Base-by-base conservation (phyloP, 202 grass and related monocot species). In the Panicum virgatum region DNA sequence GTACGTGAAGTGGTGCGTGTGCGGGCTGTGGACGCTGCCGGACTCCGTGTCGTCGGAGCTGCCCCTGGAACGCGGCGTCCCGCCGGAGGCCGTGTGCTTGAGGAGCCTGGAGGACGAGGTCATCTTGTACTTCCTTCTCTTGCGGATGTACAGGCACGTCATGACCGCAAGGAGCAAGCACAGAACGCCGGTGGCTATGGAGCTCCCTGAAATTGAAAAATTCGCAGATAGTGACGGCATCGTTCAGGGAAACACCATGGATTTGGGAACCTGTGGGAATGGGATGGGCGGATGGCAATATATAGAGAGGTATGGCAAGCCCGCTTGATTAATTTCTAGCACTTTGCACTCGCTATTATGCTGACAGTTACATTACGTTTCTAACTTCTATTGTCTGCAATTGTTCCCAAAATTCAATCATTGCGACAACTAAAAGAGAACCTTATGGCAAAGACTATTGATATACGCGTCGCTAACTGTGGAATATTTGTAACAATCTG, bases 1-100 rank as follows among this genome's bases (percentile, higher is more conserved):
- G 54, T 94, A 97, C 0, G 86, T 44, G 73, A 97, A 97, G 62
- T 88, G 66, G 18, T 90, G 94, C 6, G 86, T 94, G 14, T 84
- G 81, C 22, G 86, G 75, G 69, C 69, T 66, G 57, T 65, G 88
- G 65, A 76, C 69, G 67, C 64, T 83, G 66, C 46, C 36, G 66
- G 81, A 84, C 23, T 83, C 86, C 63, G 65, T 57, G 51, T 91
- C 78, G 43, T 87, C 73, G 19, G 27, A 25, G 71, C 81, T 73
- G 45, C 59, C 48, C 7, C 12, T 53, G 38, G 83, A 90, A 16
- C 59, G 77, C 13, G 86, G 83, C 38, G 87, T 79, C 52, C 40
- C 32, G 48, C 77, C 74, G 39, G 89, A 90, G 25, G 43, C 37
- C 22, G 39, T 88, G 63, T 79, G 72, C 78, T 72, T 82, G 37